Percentiles rank a stretch among this genome's conserved stretches.
These are phyloP conservation scores for Syncephalastrum sp. DNA, from an alignment of 371 early-diverging fungal species.

Conservation along the genomic window DNA sequence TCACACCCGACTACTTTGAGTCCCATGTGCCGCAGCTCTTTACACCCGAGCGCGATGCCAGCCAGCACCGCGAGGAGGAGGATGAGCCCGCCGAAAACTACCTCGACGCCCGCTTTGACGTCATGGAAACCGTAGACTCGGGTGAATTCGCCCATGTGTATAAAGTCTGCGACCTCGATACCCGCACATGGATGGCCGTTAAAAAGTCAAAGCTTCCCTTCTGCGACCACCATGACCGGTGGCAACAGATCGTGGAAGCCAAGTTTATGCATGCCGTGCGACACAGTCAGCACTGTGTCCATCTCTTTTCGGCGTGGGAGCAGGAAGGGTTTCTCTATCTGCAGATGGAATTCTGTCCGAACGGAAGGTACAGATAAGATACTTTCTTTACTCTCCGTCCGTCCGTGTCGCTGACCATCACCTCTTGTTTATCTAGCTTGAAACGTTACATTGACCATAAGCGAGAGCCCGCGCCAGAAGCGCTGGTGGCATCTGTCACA, in stretches of 20 bases:
- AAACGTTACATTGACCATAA: slow-evolving; percentile 24
- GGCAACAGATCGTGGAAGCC: slow-evolving; percentile 78
- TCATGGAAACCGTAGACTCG: slow-evolving; percentile 51
- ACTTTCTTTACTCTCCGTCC: background rate
- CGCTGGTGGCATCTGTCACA: slow-evolving; percentile 75
- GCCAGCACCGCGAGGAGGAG: slow-evolving; percentile 7
- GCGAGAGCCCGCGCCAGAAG: slow-evolving; percentile 53
- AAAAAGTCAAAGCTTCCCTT: slow-evolving; percentile 75
- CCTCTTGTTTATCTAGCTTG: slow-evolving; percentile 2
- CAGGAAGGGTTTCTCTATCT: slow-evolving; percentile 86
- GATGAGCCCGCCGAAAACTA: slow-evolving; percentile 16
- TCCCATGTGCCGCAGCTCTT: slow-evolving; percentile 14
- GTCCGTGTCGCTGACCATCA: slow-evolving; percentile 8
- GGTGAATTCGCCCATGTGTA: slow-evolving; percentile 84
- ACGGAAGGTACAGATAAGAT: slow-evolving; percentile 61
- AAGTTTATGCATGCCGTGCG: slow-evolving; percentile 70
- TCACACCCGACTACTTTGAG: slow-evolving; percentile 35
- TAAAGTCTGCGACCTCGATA: slow-evolving; percentile 61
- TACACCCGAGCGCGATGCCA: slow-evolving; percentile 6
- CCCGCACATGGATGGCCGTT: slow-evolving; percentile 67
- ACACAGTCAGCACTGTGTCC: slow-evolving; percentile 60
- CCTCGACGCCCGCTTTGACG: slow-evolving; percentile 31
- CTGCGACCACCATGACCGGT: slow-evolving; percentile 71
- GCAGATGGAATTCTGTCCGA: slow-evolving; percentile 84
- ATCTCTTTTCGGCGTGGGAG: slow-evolving; percentile 86